Conservation (phyloP, 179 eudicot species). For the Actinidia chinensis region DNA sequence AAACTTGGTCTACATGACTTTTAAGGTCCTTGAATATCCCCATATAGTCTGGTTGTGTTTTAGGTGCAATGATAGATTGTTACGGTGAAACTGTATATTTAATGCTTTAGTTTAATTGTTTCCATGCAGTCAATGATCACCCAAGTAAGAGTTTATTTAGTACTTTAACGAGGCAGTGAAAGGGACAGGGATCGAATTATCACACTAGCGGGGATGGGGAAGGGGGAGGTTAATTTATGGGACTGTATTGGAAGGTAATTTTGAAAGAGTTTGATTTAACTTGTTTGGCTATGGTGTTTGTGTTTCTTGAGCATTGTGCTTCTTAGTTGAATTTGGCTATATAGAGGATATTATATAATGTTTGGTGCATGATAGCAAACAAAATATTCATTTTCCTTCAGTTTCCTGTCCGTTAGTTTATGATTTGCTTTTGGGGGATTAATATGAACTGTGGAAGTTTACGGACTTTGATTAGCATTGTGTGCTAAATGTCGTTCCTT, state of each 20-base stretch:
- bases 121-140: no score
- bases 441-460: neutral
- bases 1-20: neutral
- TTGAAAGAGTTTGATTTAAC: no score
- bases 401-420: neutral
- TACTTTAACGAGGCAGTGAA: no score
- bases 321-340: neutral
- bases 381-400: neutral
- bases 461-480: neutral
- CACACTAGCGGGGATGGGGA: no score
- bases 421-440: neutral
- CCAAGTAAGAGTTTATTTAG: no score
- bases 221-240: no score
- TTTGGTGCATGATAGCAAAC: neutral
- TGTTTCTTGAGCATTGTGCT: neutral
- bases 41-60: neutral
- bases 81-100: neutral
- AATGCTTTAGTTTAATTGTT: no score
- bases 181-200: no score
- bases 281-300: no score
- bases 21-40: neutral
- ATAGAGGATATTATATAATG: neutral
- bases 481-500: slow-evolving; percentile 7
- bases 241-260: no score
- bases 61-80: neutral